Base-by-base conservation (phyloP, 2,329 filamentous ascomycete genomes). In the Sclerotinia borealis region DNA sequence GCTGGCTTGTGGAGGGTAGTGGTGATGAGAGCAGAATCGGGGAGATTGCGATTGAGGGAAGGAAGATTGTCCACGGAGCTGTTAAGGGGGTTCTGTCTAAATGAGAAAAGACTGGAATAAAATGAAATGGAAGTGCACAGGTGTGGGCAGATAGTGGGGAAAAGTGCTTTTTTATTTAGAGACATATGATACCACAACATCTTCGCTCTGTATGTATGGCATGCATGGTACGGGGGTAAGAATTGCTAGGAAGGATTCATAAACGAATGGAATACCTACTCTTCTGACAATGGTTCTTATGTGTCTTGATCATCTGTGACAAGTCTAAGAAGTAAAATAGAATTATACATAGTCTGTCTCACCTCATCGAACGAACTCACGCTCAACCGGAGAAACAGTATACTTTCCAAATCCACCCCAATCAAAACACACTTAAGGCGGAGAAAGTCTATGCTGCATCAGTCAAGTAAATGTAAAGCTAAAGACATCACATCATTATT, bases 1-100 rank as follows among this genome's bases (percentile, higher is more conserved):
- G 80, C 65, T 98, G 93, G 93, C 73, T 95, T 66, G 81, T 88
- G 66, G 75, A 77, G 56, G 85, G 85, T 0, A 80, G 69, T 63
- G 71, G 71, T 36, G 71, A 72, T 64, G 65, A 67, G 15, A 71
- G 68, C 22, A 69, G 71, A 6, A 75, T 75, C 67, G 68, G 67
- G 4, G 72, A 75, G 50, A 48, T 72, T 48, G 66, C 66, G 34
- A 70, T 75, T 56, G 66, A 67, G 22, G 72, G 68, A 8, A 65
- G 69, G 15, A 60, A 64, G 25, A 65, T 71, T 34, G 43, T 75
- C 45, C 59, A 68, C 36, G 73, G 73, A n/a, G 65, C 63, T 25
- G 73, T 75, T 6, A 71, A 70, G 59, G 70, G 67, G 2, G 64
- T 71, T 63, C 54, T 71, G 41, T 71, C 72, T 31, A 64, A 70